Percentiles rank a stretch among this genome's conserved stretches.
Evolutionary conservation across 345 rosid species (phyloP).

Genomic region (Mercurialis annua): DNA sequence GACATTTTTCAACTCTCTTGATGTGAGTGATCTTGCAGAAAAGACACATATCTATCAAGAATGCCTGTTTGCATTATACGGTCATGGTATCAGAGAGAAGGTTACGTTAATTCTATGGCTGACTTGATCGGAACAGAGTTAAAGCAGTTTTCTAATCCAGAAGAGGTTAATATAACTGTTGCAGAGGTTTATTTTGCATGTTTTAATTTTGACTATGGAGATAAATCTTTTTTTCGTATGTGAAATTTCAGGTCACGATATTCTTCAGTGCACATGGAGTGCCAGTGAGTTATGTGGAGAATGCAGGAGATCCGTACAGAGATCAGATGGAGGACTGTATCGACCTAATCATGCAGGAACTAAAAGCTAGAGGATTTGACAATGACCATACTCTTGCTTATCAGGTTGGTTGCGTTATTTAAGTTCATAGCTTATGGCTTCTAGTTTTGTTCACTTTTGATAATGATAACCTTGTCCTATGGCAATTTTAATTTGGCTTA

Average conservation of each 20-base stretch:
- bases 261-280: constrained; percentile 99
- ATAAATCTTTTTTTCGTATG: background rate
- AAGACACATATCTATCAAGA: constrained; percentile 64
- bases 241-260: constrained; percentile 60
- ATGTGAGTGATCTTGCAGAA: constrained; percentile 46
- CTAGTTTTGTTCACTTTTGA: background rate
- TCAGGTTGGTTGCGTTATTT: constrained; percentile 53
- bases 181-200: background rate
- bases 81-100: constrained; percentile 88
- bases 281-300: constrained; percentile 79
- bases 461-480: background rate
- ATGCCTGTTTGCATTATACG: constrained; percentile 71
- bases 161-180: constrained; percentile 50
- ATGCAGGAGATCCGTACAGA: constrained; percentile 90
- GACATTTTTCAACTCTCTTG: constrained; percentile 14
- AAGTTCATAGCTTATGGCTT: constrained; percentile 6
- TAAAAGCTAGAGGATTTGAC: constrained; percentile 67
- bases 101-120: constrained; percentile 84
- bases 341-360: constrained; percentile 69
- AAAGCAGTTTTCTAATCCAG: constrained; percentile 57
- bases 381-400: constrained; percentile 79
- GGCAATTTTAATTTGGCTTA: no score
- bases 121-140: constrained; percentile 76
- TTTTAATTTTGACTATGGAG: constrained; percentile 4
- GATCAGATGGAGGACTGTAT: constrained; percentile 96